phyloP scores from a whole-genome alignment of 1,139 yeast genomes.

The Scheffersomyces stambukii region DNA sequence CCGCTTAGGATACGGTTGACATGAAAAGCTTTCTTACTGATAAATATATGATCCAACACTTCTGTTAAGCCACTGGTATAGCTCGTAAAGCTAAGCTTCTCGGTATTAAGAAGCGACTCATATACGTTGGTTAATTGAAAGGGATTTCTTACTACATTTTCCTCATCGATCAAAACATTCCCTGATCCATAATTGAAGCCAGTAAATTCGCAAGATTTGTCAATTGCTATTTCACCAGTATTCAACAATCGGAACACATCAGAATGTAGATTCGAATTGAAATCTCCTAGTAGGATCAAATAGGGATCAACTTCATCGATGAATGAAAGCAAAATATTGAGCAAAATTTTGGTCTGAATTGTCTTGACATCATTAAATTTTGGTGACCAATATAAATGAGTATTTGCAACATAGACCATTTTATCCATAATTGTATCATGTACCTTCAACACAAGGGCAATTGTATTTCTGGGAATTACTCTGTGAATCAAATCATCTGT shows the following conservation, averaged over 20 bases:
- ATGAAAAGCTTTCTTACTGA: conserved; percentile 26
- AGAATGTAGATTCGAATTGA: conserved; percentile 49
- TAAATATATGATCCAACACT: conserved; percentile 60
- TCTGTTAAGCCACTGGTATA: conserved; percentile 47
- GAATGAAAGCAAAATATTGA: conserved; percentile 23
- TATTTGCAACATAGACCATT: conserved; percentile 45
- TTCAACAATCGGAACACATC: conserved; percentile 43
- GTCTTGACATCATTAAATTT: conserved; percentile 52
- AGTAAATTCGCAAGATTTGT: conserved; percentile 19
- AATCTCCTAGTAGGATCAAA: conserved; percentile 45
- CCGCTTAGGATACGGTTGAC: conserved; percentile 17
- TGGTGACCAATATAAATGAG: conserved; percentile 58
- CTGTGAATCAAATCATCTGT: conserved; percentile 32
- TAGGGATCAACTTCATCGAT: conserved; percentile 11
- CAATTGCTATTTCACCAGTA: conserved; percentile 28
- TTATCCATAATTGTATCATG: conserved; percentile 37
- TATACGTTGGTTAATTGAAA: conserved; percentile 19
- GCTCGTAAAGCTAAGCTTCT: conserved; percentile 41
- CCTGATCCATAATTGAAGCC: conserved; percentile 30
- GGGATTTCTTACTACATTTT: conserved; percentile 17
- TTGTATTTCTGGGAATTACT: conserved; percentile 51
- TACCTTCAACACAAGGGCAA: conserved; percentile 45
- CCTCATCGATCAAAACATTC: conserved; percentile 15
- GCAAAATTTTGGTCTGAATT: conserved; percentile 47
- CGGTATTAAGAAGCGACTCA: conserved; percentile 13